These are phyloP conservation scores for Rhodotorula sphaerocarpa DNA, from an alignment of 768 basidiomycete genomes.

Conservation along the genomic window DNA sequence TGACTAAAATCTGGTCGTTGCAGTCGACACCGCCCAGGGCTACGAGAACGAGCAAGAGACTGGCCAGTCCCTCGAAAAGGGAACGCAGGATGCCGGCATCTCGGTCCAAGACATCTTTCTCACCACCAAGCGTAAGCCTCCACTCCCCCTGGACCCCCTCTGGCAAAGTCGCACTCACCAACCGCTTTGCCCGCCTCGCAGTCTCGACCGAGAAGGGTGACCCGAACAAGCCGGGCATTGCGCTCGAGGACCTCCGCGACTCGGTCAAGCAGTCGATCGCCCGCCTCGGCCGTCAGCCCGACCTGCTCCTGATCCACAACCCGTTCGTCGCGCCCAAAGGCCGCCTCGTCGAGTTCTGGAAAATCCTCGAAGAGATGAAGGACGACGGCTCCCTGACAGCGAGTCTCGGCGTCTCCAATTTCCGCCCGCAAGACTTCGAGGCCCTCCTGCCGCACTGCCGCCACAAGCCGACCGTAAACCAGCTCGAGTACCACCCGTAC, in stretches of 20 bases:
- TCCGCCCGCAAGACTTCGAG: slow-evolving; percentile 39
- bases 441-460: slow-evolving; percentile 37
- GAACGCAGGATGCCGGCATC: slow-evolving; percentile 9
- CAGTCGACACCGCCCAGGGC: slow-evolving; percentile 4
- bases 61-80: slow-evolving; percentile 27
- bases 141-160: background rate
- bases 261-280: slow-evolving; percentile 36
- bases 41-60: slow-evolving; percentile 39
- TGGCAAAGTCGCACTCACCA: background rate
- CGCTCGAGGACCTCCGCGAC: slow-evolving; percentile 32
- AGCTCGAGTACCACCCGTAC: slow-evolving; percentile 43
- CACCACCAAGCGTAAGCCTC: slow-evolving; percentile 41
- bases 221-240: slow-evolving; percentile 8
- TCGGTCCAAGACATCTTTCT: slow-evolving; percentile 36
- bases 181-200: too few species aligned
- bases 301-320: slow-evolving; percentile 43
- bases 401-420: slow-evolving; percentile 40
- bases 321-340: slow-evolving; percentile 37
- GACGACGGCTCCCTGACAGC: slow-evolving; percentile 40
- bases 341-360: slow-evolving; percentile 35
- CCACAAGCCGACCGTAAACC: slow-evolving; percentile 43
- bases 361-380: slow-evolving; percentile 36
- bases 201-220: slow-evolving; percentile 26
- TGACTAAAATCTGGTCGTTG: background rate
- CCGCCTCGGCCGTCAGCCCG: slow-evolving; percentile 37